Conservation (phyloP, 208 protist genomes). For the Tetramitus jugosus region DNA sequence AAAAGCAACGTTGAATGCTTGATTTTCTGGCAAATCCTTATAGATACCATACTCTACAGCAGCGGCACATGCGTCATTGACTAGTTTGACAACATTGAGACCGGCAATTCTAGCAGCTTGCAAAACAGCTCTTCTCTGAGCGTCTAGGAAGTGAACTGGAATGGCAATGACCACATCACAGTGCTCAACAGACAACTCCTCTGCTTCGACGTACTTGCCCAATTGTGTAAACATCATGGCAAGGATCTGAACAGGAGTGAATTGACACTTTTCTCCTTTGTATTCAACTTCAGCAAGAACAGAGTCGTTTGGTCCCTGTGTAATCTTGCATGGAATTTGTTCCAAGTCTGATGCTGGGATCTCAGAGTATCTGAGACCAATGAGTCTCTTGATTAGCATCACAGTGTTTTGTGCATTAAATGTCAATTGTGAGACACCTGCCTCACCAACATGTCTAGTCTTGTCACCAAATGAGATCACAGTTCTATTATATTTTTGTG, state of each 20-base stretch:
- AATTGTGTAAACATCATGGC: constrained; percentile 75
- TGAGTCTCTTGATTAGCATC: not conserved
- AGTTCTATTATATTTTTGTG: no score
- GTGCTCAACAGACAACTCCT: constrained; percentile 17
- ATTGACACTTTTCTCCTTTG: constrained; percentile 47
- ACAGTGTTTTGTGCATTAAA: not conserved
- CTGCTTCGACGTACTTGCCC: constrained; percentile 60
- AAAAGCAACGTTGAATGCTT: constrained; percentile 65
- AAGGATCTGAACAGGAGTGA: constrained; percentile 78
- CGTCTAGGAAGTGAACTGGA: constrained; percentile 68
- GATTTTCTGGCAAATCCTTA: constrained; percentile 54
- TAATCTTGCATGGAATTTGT: constrained; percentile 55
- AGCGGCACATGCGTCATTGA: constrained; percentile 73
- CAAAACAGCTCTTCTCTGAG: constrained; percentile 64
- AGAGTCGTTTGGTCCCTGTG: constrained; percentile 58
- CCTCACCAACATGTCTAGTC: constrained; percentile 75
- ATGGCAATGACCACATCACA: constrained; percentile 55
- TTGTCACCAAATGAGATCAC: constrained; percentile 55
- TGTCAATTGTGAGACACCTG: constrained; percentile 44
- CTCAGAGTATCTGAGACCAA: constrained; percentile 19
- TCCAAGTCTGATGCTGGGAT: constrained; percentile 37
- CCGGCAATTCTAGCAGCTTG: constrained; percentile 69
- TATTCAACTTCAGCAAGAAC: constrained; percentile 56
- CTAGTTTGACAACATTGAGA: constrained; percentile 69
- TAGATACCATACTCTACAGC: constrained; percentile 80